phyloP scores from a whole-genome alignment of 495 filamentous ascomycete genomes.

The Daldinia loculata region DNA sequence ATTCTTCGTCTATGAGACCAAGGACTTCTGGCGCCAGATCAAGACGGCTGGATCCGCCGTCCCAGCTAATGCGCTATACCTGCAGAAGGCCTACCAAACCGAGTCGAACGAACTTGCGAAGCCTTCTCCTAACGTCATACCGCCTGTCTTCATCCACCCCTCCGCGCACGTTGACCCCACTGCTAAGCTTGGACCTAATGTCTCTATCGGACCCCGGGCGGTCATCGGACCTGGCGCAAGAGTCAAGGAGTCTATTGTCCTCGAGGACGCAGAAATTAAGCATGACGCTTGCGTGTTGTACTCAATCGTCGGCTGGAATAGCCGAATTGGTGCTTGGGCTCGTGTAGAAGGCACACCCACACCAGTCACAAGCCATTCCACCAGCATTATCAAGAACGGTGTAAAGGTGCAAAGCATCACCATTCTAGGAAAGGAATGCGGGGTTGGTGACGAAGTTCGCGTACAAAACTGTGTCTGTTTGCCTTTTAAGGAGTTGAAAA shows the following conservation, averaged over 20 bases:
- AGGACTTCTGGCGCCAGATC: slow-evolving; percentile 99
- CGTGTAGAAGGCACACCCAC: slow-evolving; percentile 96
- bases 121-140: slow-evolving; percentile 88
- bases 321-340: slow-evolving; percentile 95
- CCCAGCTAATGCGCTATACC: slow-evolving; percentile 95
- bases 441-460: slow-evolving; percentile 91
- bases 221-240: slow-evolving; percentile 86
- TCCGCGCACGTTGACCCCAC: slow-evolving; percentile 92
- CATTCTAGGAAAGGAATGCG: slow-evolving; percentile 96
- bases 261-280: slow-evolving; percentile 95
- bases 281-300: slow-evolving; percentile 97
- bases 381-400: slow-evolving; percentile 94
- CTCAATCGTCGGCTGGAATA: slow-evolving; percentile 96
- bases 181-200: slow-evolving; percentile 96
- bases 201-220: slow-evolving; percentile 89
- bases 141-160: slow-evolving; percentile 97
- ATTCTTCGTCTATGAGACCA: slow-evolving; percentile 98
- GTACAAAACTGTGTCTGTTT: slow-evolving; percentile 99
- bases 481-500: slow-evolving; percentile 98
- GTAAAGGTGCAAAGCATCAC: slow-evolving; percentile 99
- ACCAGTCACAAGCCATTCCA: slow-evolving; percentile 86
- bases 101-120: slow-evolving; percentile 82
- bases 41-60: slow-evolving; percentile 98
- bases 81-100: slow-evolving; percentile 91
- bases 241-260: slow-evolving; percentile 94